phyloP scores from a whole-genome alignment of 2,329 filamentous ascomycete genomes.

The Elsinoe perseae region DNA sequence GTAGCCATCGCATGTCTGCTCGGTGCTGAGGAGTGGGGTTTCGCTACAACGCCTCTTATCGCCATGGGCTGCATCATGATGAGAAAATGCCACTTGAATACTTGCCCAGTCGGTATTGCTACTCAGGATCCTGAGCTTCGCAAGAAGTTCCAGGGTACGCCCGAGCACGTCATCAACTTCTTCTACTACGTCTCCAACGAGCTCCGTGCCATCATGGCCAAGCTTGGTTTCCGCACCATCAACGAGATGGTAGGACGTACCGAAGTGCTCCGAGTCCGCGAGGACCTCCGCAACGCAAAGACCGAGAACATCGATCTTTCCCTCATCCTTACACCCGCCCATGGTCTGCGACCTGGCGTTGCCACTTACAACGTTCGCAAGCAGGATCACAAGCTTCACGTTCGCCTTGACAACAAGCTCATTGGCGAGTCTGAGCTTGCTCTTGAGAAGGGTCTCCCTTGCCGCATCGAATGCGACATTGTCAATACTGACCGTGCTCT shows the following conservation, averaged over 20 bases:
- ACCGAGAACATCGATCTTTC: constrained; percentile 89
- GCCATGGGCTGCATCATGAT: constrained; percentile 97
- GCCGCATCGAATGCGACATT: constrained; percentile 88
- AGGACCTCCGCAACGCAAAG: constrained; percentile 81
- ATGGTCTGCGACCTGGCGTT: constrained; percentile 87
- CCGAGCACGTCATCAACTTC: constrained; percentile 97
- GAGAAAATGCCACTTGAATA: constrained; percentile 70
- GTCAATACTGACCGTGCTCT: constrained; percentile 94
- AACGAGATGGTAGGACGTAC: constrained; percentile 97
- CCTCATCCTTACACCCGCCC: constrained; percentile 87
- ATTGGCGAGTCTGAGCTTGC: constrained; percentile 93
- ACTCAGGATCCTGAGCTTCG: constrained; percentile 91
- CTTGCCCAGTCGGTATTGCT: constrained; percentile 86
- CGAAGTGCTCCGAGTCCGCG: constrained; percentile 75
- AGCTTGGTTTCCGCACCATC: constrained; percentile 85
- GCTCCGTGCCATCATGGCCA: constrained; percentile 92
- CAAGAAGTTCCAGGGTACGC: constrained; percentile 86
- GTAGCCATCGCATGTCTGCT: constrained; percentile 90
- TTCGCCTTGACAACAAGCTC: constrained; percentile 91
- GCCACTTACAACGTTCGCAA: constrained; percentile 97
- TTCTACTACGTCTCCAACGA: constrained; percentile 98
- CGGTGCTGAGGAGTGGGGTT: constrained; percentile 97
- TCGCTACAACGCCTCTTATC: constrained; percentile 88
- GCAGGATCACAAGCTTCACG: constrained; percentile 90
- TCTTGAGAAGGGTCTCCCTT: constrained; percentile 86